Percentiles rank a stretch among this genome's conserved stretches.
These are phyloP conservation scores for Candida sanyaensis DNA, from an alignment of 1,139 yeast species.

Conservation along the genomic window DNA sequence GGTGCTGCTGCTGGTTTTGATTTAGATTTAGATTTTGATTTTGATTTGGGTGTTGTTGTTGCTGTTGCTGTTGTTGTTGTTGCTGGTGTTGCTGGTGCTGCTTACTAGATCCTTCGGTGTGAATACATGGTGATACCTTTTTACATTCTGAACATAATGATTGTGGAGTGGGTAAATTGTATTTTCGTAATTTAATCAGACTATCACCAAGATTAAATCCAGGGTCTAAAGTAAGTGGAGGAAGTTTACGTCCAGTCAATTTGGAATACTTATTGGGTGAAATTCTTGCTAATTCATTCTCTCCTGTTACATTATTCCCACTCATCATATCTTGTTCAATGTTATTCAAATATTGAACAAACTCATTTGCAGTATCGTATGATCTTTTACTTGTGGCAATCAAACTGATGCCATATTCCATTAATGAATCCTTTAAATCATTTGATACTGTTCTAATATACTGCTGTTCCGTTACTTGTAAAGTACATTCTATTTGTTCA, in stretches of 20 bases:
- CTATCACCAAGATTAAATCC: slow-evolving; percentile 3
- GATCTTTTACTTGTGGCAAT: slow-evolving; percentile 32
- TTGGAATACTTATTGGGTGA: slow-evolving; percentile 15
- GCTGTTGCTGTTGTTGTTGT: slow-evolving; percentile 6
- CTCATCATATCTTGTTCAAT: slow-evolving; percentile 3
- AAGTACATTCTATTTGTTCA: slow-evolving; percentile 50
- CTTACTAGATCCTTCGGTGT: slow-evolving; percentile 7
- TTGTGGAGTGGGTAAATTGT: slow-evolving; percentile 14
- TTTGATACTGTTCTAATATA: slow-evolving; percentile 46
- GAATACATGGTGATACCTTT: slow-evolving; percentile 11
- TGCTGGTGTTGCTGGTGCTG: slow-evolving; percentile 4
- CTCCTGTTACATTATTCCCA: neutral
- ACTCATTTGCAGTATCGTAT: slow-evolving; percentile 34
- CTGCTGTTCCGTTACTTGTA: slow-evolving; percentile 54
- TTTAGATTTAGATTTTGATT: neutral
- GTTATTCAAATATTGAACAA: slow-evolving; percentile 15
- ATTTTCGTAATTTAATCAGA: slow-evolving; percentile 9
- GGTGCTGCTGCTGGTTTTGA: slow-evolving; percentile 4
- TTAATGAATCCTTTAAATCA: slow-evolving; percentile 45
- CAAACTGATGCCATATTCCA: slow-evolving; percentile 42
- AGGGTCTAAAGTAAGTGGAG: slow-evolving; percentile 1
- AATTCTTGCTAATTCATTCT: slow-evolving; percentile 10
- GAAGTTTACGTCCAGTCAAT: slow-evolving; percentile 5
- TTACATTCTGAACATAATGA: slow-evolving; percentile 14
- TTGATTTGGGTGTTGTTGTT: slow-evolving; percentile 6